These are phyloP conservation scores for Angophora floribunda DNA, from an alignment of 345 rosid genomes.

Conservation along the genomic window DNA sequence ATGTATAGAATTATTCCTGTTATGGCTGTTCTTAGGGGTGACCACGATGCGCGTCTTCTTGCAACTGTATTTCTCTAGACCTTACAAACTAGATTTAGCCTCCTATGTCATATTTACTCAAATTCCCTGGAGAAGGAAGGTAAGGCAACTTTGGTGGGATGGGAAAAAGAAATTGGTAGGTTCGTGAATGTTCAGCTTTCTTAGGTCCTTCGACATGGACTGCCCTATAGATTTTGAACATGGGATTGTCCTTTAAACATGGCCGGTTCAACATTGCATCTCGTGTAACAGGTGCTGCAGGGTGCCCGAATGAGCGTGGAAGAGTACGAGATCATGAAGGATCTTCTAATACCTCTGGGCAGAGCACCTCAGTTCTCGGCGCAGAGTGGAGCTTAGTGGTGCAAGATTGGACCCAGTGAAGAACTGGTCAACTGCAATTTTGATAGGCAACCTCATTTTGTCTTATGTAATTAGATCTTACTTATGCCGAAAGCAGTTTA, in stretches of 20 bases:
- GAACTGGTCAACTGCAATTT: neutral
- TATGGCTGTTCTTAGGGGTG: neutral
- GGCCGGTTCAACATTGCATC: neutral
- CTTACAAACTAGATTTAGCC: neutral
- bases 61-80: neutral
- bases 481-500: neutral
- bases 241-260: neutral
- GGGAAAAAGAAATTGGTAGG: neutral
- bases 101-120: neutral
- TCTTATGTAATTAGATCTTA: neutral
- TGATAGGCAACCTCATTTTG: neutral
- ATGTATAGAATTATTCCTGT: neutral
- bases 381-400: slow-evolving; percentile 43
- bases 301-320: slow-evolving; percentile 53
- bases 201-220: neutral
- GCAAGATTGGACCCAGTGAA: neutral
- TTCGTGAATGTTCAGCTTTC: neutral
- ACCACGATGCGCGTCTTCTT: neutral
- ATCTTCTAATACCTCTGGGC: slow-evolving; percentile 70
- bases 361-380: slow-evolving; percentile 59
- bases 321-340: slow-evolving; percentile 79
- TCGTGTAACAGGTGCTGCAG: slow-evolving; percentile 47
- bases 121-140: neutral
- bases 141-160: neutral
- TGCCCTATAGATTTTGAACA: neutral